phyloP scores from a whole-genome alignment of 208 protist genomes.

The Leishmania mexicana region DNA sequence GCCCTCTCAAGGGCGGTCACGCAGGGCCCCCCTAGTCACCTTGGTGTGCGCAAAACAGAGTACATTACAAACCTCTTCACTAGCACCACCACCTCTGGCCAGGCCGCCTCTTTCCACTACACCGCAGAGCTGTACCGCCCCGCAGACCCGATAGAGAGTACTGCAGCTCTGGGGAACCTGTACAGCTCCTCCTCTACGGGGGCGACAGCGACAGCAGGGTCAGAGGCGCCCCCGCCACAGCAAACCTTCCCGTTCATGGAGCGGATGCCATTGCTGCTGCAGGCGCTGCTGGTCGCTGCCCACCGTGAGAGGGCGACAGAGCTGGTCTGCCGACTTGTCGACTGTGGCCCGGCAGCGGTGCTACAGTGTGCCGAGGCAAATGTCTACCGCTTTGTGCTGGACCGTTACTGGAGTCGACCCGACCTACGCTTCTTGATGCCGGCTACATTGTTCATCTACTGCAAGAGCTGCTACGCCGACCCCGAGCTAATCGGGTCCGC shows the following conservation, averaged over 20 bases:
- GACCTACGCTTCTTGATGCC: conserved; percentile 81
- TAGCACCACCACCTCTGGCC: conserved; percentile 19
- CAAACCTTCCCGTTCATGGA: conserved; percentile 69
- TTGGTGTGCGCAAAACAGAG: conserved; percentile 26
- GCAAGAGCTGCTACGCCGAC: conserved; percentile 85
- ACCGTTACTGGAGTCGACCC: conserved; percentile 75
- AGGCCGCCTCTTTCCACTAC: conserved; percentile 33
- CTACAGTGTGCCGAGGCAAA: conserved; percentile 82
- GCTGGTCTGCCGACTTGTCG: conserved; percentile 80
- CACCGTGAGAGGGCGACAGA: conserved; percentile 80
- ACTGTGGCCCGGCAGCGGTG: conserved; percentile 71
- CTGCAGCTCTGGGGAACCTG: background rate
- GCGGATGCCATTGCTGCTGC: conserved; percentile 77
- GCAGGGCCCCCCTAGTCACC: conserved; percentile 12
- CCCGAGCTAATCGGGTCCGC: conserved; percentile 58
- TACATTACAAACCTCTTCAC: conserved; percentile 36
- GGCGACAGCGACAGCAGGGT: background rate
- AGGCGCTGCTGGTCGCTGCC: conserved; percentile 71
- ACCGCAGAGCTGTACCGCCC: conserved; percentile 5
- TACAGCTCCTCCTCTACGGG: conserved; percentile 1
- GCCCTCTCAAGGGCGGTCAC: conserved; percentile 6
- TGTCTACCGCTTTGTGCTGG: conserved; percentile 74
- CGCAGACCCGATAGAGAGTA: background rate
- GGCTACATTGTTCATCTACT: conserved; percentile 83
- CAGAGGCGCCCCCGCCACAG: conserved; percentile 5